These are phyloP conservation scores for Pseudonectria buxi DNA, from an alignment of 2,329 filamentous ascomycete species.

Conservation along the genomic window DNA sequence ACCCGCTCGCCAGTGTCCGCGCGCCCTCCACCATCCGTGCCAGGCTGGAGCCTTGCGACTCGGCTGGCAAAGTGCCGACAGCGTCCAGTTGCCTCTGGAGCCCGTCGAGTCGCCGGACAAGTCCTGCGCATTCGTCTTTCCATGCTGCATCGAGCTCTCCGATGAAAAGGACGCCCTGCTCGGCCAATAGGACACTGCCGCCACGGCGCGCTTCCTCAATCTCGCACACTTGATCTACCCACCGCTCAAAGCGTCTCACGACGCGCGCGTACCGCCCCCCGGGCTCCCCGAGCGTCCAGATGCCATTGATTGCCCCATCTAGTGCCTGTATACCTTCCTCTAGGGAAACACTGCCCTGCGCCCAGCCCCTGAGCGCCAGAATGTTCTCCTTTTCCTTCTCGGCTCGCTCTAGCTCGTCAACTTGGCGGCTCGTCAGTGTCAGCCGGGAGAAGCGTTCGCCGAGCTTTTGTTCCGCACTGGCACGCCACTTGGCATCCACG, in stretches of 20 bases:
- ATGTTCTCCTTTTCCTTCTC: slow-evolving; percentile 45
- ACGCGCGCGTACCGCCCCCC: slow-evolving; percentile 50
- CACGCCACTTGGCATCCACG: slow-evolving; percentile 45
- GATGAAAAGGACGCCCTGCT: slow-evolving; percentile 40
- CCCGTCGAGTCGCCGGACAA: slow-evolving; percentile 48
- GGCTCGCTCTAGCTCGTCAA: slow-evolving; percentile 34
- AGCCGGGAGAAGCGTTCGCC: slow-evolving; percentile 38
- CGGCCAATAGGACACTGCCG: slow-evolving; percentile 28
- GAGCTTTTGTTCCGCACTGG: slow-evolving; percentile 46
- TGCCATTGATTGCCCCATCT: slow-evolving; percentile 47
- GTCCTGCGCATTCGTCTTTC: slow-evolving; percentile 49
- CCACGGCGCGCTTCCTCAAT: slow-evolving; percentile 38
- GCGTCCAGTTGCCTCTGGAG: slow-evolving; percentile 44
- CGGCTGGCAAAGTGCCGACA: slow-evolving; percentile 29
- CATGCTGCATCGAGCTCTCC: slow-evolving; percentile 50
- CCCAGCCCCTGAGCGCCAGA: slow-evolving; percentile 47
- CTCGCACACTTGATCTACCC: slow-evolving; percentile 43
- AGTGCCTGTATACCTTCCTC: slow-evolving; percentile 53
- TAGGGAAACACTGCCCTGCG: slow-evolving; percentile 27
- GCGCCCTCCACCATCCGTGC: slow-evolving; percentile 42
- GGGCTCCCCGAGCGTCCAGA: slow-evolving; percentile 51
- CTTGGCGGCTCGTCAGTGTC: slow-evolving; percentile 25
- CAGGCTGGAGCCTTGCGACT: slow-evolving; percentile 30
- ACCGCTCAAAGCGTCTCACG: slow-evolving; percentile 52
- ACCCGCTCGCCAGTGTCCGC: slow-evolving; percentile 44